Evolutionary conservation across 345 rosid genomes (phyloP).

Genomic region (Eucalyptus dawsonii): DNA sequence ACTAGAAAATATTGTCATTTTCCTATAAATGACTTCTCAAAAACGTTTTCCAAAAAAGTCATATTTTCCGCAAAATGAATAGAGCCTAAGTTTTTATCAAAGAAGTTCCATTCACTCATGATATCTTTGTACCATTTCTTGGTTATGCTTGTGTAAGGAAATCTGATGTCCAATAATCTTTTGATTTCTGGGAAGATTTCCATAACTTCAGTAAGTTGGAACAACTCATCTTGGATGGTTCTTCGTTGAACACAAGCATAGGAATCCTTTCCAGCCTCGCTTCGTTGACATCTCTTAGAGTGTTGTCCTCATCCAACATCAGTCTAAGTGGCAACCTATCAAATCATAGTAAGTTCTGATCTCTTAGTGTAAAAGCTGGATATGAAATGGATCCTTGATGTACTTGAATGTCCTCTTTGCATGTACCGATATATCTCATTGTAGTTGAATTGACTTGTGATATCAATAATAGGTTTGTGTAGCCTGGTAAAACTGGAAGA

Average conservation of each 20-base stretch:
- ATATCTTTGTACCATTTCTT: neutral
- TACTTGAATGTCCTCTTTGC: no score
- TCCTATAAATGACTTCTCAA: fast-evolving
- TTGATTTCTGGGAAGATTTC: neutral
- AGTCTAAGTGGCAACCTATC: neutral
- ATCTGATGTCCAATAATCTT: no score
- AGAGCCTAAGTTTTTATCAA: fast-evolving
- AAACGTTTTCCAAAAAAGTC: no score
- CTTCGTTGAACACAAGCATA: neutral
- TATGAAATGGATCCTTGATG: no score
- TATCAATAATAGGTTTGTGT: neutral
- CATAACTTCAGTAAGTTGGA: neutral
- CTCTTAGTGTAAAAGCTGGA: neutral
- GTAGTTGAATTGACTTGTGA: no score
- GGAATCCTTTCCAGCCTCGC: neutral
- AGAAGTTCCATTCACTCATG: no score
- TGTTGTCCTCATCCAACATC: neutral
- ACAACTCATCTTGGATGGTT: neutral
- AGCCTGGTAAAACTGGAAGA: neutral
- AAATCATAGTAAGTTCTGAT: neutral
- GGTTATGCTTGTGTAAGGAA: neutral
- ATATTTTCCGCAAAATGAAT: fast-evolving
- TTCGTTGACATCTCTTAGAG: fast-evolving
- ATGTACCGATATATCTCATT: no score
- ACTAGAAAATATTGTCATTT: no score